Evolutionary conservation across 2,329 filamentous ascomycete genomes (phyloP).

Genomic region (Penicillium sp.): DNA sequence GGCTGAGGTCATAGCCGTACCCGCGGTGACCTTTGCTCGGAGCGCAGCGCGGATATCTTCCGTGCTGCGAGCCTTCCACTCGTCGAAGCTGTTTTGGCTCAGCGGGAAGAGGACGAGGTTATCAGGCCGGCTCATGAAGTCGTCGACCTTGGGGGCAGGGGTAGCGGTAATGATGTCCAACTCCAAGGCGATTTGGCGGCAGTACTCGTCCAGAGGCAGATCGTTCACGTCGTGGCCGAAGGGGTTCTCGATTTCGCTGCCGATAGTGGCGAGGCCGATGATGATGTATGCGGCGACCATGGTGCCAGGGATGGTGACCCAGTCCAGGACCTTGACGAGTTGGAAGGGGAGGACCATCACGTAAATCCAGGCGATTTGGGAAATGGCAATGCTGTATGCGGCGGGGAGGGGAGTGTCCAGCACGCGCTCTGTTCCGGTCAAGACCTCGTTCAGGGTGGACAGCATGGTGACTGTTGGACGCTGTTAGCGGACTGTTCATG

Average conservation of each 20-base stretch:
- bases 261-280: slow-evolving; percentile 74
- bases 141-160: slow-evolving; percentile 54
- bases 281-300: slow-evolving; percentile 78
- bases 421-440: slow-evolving; percentile 74
- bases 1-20: slow-evolving; percentile 6
- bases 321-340: slow-evolving; percentile 64
- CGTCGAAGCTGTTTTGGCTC: slow-evolving; percentile 51
- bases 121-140: slow-evolving; percentile 51
- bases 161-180: slow-evolving; percentile 71
- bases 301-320: slow-evolving; percentile 78
- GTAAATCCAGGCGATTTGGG: slow-evolving; percentile 85
- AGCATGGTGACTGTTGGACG: slow-evolving; percentile 58
- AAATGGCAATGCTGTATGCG: slow-evolving; percentile 81
- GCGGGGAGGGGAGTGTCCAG: slow-evolving; percentile 80
- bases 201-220: slow-evolving; percentile 74
- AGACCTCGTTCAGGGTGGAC: slow-evolving; percentile 69
- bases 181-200: slow-evolving; percentile 72
- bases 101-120: slow-evolving; percentile 45
- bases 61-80: slow-evolving; percentile 55
- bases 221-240: slow-evolving; percentile 86
- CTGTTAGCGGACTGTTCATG: not conserved
- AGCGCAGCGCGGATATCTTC: slow-evolving; percentile 52
- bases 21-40: slow-evolving; percentile 39
- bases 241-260: slow-evolving; percentile 81
- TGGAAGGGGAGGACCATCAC: slow-evolving; percentile 82